A percentile compares a stretch with the other conserved stretches of the same genome.
These are phyloP conservation scores for Xylaria telfairii DNA, from an alignment of 495 filamentous ascomycete genomes.

Conservation along the genomic window DNA sequence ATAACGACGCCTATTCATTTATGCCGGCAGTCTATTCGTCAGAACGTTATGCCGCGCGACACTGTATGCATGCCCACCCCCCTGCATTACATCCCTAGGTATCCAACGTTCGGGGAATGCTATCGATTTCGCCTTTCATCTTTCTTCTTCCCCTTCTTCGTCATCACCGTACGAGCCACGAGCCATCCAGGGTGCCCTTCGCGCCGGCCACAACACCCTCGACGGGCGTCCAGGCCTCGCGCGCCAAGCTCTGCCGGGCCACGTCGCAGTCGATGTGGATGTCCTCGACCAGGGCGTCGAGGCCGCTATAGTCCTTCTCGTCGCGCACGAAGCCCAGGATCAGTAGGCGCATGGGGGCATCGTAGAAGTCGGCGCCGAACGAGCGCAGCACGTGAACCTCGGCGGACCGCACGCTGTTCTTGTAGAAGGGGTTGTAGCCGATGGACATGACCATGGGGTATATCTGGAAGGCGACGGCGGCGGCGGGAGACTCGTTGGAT, in stretches of 20 bases:
- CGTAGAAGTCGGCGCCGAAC: conserved; percentile 84
- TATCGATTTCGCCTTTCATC: not conserved
- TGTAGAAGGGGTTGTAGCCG: conserved; percentile 95
- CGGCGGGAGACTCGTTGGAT: too few species aligned
- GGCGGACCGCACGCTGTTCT: conserved; percentile 79
- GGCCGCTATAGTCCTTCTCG: conserved; percentile 84
- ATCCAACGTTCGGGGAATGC: not conserved
- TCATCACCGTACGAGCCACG: conserved; percentile 46
- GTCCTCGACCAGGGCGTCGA: conserved; percentile 85
- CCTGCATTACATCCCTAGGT: not conserved
- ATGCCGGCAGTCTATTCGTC: not conserved
- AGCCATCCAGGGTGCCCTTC: conserved; percentile 41
- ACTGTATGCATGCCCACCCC: not conserved
- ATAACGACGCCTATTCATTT: conserved; percentile 8
- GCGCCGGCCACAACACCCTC: conserved; percentile 34
- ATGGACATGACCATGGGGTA: conserved; percentile 93
- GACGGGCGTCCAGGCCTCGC: conserved; percentile 68
- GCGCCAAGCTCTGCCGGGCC: conserved; percentile 71
- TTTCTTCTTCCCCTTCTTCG: not conserved
- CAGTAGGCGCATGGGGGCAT: conserved; percentile 72
- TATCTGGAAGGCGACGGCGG: too few species aligned
- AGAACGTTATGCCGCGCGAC: not conserved
- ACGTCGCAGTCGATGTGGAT: conserved; percentile 89
- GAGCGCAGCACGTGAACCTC: conserved; percentile 90
- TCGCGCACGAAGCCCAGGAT: conserved; percentile 87